phyloP scores from a whole-genome alignment of 225 moss, liverwort and hornwort genomes.

The Neckera pumila region DNA sequence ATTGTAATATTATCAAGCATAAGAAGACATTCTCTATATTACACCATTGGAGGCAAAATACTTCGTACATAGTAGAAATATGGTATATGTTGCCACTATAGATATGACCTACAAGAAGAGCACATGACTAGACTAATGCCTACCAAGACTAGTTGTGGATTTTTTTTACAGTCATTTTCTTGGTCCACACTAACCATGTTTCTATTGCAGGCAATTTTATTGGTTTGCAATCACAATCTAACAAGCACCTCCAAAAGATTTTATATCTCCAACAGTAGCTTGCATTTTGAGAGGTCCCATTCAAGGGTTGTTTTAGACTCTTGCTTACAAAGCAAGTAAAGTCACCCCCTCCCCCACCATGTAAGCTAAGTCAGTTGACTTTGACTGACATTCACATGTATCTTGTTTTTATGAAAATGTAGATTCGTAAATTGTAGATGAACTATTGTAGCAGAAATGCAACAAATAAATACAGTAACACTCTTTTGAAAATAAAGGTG shows the following conservation, averaged over 20 bases:
- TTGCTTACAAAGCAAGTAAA: accelerated
- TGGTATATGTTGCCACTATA: accelerated
- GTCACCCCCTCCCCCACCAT: accelerated
- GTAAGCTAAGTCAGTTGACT: not conserved
- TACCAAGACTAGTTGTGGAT: accelerated
- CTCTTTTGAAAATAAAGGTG: not conserved
- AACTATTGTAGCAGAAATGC: not conserved
- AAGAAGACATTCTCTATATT: accelerated
- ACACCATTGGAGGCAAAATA: accelerated
- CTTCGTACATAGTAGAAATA: not conserved
- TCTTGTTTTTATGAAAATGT: no score
- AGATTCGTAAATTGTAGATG: not conserved
- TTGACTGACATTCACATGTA: accelerated
- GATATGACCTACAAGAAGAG: not conserved
- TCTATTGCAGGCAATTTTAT: not conserved
- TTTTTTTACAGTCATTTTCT: not conserved
- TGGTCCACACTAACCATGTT: accelerated
- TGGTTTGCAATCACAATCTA: accelerated
- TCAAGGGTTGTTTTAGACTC: no score
- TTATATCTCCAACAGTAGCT: accelerated
- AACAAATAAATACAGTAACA: accelerated
- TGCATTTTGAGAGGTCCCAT: not conserved
- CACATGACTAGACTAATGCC: not conserved
- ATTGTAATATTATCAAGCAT: no score
- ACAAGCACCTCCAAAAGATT: not conserved